Conservation (phyloP, 148 eudicot species). For the Polygonum aviculare region DNA sequence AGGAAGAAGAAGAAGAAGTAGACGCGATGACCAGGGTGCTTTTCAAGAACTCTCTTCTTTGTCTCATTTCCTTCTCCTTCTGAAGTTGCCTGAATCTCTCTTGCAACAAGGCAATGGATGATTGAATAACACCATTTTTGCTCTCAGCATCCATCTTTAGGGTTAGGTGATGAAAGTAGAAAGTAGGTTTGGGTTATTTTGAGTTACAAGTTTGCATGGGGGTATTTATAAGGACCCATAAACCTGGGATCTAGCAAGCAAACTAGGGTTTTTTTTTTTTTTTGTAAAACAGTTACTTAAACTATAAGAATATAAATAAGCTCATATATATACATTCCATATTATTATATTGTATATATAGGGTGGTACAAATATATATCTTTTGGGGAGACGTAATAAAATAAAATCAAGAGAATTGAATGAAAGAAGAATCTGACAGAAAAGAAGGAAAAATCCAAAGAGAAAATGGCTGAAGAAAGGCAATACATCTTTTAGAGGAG, state of each 20-base stretch:
- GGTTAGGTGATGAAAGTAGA: not conserved
- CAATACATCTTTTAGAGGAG: not conserved
- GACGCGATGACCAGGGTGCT: not conserved
- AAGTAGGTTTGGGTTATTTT: not conserved
- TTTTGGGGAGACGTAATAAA: conserved; percentile 17
- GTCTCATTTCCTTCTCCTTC: conserved; percentile 42
- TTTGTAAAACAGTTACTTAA: not conserved
- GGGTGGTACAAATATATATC: conserved; percentile 18
- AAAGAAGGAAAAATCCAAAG: conserved; percentile 2
- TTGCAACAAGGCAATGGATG: conserved; percentile 44
- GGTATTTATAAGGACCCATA: not conserved
- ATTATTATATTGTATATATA: not conserved
- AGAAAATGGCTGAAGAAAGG: conserved; percentile 25
- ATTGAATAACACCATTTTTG: conserved; percentile 17
- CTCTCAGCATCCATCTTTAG: not conserved
- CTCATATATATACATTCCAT: no score
- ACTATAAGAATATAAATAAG: not conserved
- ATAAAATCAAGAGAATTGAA: not conserved
- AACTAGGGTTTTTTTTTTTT: not conserved
- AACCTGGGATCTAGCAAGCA: not conserved
- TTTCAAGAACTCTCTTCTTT: conserved; percentile 30
- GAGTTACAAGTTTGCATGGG: conserved; percentile 17
- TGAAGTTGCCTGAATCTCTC: conserved; percentile 48
- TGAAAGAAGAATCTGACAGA: conserved; percentile 16
- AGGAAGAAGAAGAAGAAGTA: not conserved